Evolutionary conservation across 805 yeast genomes (phyloP), one percentile per base, ranked within the genome.

Genomic region (Sugiyamaella valdiviana): DNA sequence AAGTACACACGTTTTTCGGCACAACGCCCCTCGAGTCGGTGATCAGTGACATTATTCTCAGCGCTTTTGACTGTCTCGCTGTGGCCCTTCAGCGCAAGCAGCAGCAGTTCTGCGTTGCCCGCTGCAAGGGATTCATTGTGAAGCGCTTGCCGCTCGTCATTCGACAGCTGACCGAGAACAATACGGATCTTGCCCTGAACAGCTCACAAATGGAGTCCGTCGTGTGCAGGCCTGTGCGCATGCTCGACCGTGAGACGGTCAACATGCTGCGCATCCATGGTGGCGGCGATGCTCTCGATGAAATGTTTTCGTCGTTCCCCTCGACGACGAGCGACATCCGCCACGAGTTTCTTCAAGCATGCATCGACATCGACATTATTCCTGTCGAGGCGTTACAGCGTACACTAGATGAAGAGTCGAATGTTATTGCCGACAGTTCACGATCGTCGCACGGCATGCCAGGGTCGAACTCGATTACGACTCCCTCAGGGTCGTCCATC

Each of bases 301-400:
- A 76, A 46, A 67, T 77, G 64, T 77, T 77, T 52, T 69, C 76
- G n/a, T 71, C 77, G 14, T 73, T 71, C 51, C 74, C 79, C 1
- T 63, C 76, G 1, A 68, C 74, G 1, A 69, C 71, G 6, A 55
- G 49, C 21, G 81, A 76, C 56, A 66, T 76, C 2, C 67, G 82
- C 37, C 77, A 74, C 52, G 81, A 75, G 29, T 74, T 77, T 45
- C 57, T 77, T n/a, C 70, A 68, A 51, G 65, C 72, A 21, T 66
- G 78, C 49, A 64, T 74, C 12, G 67, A 70, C 35, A 50, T 75
- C 16, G 65, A 66, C 1, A 54, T 76, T 6, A 65, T 73, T 16
- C 75, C 69, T 49, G 68, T 69, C 14, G 63, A 65, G 32, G 60
- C 71, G 10, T 32, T 55, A 14, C 48, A 51, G 38, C 46, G 53